Conservation (phyloP, 2,329 filamentous ascomycete genomes). For the Colletotrichum musae region DNA sequence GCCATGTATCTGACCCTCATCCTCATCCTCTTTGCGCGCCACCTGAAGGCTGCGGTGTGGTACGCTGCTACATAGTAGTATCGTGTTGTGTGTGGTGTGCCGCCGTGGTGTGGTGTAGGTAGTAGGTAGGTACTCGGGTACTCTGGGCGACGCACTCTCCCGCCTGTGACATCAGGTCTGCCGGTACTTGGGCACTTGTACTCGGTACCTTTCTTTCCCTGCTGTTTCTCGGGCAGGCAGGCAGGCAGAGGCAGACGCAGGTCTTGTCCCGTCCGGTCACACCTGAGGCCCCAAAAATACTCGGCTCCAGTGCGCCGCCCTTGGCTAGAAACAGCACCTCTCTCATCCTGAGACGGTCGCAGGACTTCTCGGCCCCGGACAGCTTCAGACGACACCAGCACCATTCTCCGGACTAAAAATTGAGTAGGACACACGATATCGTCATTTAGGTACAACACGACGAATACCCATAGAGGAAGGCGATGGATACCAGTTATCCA, state of each 20-base stretch:
- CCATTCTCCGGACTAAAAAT: neutral
- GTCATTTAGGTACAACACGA: neutral
- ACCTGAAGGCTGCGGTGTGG: too few relatives aligned
- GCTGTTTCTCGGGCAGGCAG: too few relatives aligned
- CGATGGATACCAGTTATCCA: neutral
- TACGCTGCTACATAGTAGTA: too few relatives aligned
- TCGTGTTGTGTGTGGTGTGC: too few relatives aligned
- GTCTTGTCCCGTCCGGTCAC: conserved; percentile 31
- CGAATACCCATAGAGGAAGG: neutral
- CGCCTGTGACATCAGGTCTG: conserved; percentile 27
- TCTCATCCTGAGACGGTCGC: conserved; percentile 38
- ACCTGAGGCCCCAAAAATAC: conserved; percentile 32
- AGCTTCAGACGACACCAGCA: conserved; percentile 30
- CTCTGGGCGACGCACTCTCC: neutral
- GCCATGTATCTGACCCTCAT: too few relatives aligned
- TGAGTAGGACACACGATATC: too few relatives aligned
- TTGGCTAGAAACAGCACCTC: conserved; percentile 35
- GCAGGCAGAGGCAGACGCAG: neutral
- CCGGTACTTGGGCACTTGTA: conserved; percentile 18
- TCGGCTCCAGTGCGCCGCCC: conserved; percentile 16
- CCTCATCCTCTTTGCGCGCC: neutral
- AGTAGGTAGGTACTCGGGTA: neutral
- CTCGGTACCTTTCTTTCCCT: conserved; percentile 5
- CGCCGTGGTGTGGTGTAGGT: too few relatives aligned
- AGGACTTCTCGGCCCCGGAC: conserved; percentile 10